Evolutionary conservation across 2,329 filamentous ascomycete genomes (phyloP).

Genomic region (Stemphylium vesicarium): DNA sequence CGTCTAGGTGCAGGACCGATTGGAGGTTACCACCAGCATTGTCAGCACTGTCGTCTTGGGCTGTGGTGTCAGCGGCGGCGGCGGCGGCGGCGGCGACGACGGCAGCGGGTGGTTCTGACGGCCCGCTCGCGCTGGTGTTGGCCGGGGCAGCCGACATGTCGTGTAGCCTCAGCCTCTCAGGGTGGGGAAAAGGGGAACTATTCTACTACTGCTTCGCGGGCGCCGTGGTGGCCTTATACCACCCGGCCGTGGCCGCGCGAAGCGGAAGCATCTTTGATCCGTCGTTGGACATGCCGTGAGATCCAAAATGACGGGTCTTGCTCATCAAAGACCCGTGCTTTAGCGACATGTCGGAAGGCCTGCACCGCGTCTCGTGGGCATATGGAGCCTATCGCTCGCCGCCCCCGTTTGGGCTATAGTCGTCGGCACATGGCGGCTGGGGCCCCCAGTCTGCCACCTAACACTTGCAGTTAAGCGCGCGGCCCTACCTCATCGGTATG

Average conservation of each 20-base stretch:
- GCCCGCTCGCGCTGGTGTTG: slow-evolving; percentile 15
- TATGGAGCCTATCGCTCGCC: neutral
- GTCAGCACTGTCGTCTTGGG: slow-evolving; percentile 2
- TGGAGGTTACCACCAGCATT: slow-evolving; percentile 23
- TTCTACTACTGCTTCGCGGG: neutral
- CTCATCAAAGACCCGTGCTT: slow-evolving; percentile 1
- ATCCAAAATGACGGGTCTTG: slow-evolving; percentile 2
- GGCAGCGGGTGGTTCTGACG: neutral
- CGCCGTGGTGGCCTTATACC: neutral
- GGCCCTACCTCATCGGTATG: too few species aligned
- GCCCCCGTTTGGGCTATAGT: neutral
- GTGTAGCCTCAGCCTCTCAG: neutral
- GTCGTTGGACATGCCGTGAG: neutral
- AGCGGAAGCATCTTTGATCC: neutral
- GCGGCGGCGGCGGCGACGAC: neutral
- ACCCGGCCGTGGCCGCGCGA: neutral
- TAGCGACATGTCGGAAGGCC: neutral
- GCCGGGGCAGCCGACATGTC: slow-evolving; percentile 20
- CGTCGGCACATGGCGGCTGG: too few species aligned
- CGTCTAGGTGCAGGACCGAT: slow-evolving; percentile 38
- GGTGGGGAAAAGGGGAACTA: too few species aligned
- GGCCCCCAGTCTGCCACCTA: too few species aligned
- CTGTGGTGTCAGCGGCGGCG: neutral
- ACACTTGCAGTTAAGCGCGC: too few species aligned
- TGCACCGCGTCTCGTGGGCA: slow-evolving; percentile 1